Percentiles rank a stretch among this genome's conserved stretches.
phyloP scores from a whole-genome alignment of 176 grass and related monocot genomes.

The Avena sativa region DNA sequence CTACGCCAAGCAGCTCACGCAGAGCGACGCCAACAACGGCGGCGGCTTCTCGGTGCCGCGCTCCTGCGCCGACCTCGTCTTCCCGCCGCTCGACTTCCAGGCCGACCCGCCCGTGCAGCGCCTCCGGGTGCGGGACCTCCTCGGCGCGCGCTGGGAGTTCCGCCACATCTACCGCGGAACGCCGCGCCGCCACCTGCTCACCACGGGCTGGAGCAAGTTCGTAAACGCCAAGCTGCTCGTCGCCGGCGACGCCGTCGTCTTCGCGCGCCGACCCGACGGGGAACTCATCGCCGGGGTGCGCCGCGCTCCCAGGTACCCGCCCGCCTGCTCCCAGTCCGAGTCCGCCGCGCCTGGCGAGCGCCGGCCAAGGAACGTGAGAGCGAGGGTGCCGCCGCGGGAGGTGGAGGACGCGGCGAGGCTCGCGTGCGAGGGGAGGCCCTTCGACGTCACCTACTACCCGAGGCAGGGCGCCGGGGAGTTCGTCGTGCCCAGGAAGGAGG shows the following conservation, averaged over 20 bases:
- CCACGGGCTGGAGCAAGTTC: slow-evolving; percentile 82
- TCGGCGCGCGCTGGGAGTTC: slow-evolving; percentile 48
- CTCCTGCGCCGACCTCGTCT: slow-evolving; percentile 68
- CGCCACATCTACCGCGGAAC: slow-evolving; percentile 86
- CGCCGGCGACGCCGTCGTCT: slow-evolving; percentile 60
- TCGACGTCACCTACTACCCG: slow-evolving; percentile 71
- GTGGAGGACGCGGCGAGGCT: slow-evolving; percentile 52
- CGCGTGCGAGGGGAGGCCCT: slow-evolving; percentile 41
- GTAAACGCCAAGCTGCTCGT: slow-evolving; percentile 84
- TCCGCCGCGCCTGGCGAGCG: neutral
- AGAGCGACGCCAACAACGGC: slow-evolving; percentile 92
- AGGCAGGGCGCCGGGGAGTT: slow-evolving; percentile 56
- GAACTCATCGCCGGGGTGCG: slow-evolving; percentile 56
- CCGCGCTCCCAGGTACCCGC: slow-evolving; percentile 29
- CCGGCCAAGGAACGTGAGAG: slow-evolving; percentile 32
- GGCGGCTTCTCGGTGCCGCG: slow-evolving; percentile 81
- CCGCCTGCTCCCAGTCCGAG: no score
- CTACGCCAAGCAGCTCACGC: slow-evolving; percentile 71
- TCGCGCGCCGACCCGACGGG: slow-evolving; percentile 45
- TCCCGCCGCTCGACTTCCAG: slow-evolving; percentile 58
- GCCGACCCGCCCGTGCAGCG: slow-evolving; percentile 64
- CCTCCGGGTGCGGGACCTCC: slow-evolving; percentile 49
- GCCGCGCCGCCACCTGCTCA: slow-evolving; percentile 80
- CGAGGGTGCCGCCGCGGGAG: slow-evolving; percentile 46
- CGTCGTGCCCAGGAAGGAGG: slow-evolving; percentile 60